Evolutionary conservation across 2,329 filamentous ascomycete genomes (phyloP), one percentile per base, ranked within the genome.

Genomic region (Nigrograna mackinnonii): DNA sequence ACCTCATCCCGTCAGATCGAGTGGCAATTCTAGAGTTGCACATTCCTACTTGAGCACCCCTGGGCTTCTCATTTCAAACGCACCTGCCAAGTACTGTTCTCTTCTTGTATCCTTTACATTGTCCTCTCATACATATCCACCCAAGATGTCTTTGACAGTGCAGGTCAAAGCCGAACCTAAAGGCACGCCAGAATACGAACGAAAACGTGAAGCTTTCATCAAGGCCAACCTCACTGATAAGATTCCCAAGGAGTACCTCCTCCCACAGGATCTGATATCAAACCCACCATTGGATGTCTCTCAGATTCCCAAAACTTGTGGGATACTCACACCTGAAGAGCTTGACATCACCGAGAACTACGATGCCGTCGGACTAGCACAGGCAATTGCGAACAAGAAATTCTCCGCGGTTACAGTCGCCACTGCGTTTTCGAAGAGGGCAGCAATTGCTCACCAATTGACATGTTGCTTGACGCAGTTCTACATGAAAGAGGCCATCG

Each of bases 381-480:
- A 58, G 6, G 61, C 61, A 24, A 44, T 71, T 13, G 59, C 59
- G 20, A 54, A 47, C 7, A 41, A 60, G 60, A 37, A 69, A 55
- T 76, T 72, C 66, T 77, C 68, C 3, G 72, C 77, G 46, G 65
- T 71, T 24, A 61, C 75, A 42, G 74, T 79, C 9, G 71, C 72
- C 2, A 62, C 52, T 33, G 72, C 73, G 1, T 79, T 78, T 46
- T 77, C 74, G 43, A 78, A 78, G 53, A 56, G 72, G n/a, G 72
- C 76, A 4, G 63, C 72, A 2, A 70, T 75, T 5, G 76, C 75
- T n/a, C 75, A 79, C 48, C 76, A 79, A 56, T 49, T 78, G 48
- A 73, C 76, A 55, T 43, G 37, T 12, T 82, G 79, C 53, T 58
- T 82, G 3, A 78, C 76, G 0, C 77, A 81, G 47, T 72, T 77